phyloP scores from a whole-genome alignment of 768 basidiomycete genomes.

The Strobilomyces dryophilus region DNA sequence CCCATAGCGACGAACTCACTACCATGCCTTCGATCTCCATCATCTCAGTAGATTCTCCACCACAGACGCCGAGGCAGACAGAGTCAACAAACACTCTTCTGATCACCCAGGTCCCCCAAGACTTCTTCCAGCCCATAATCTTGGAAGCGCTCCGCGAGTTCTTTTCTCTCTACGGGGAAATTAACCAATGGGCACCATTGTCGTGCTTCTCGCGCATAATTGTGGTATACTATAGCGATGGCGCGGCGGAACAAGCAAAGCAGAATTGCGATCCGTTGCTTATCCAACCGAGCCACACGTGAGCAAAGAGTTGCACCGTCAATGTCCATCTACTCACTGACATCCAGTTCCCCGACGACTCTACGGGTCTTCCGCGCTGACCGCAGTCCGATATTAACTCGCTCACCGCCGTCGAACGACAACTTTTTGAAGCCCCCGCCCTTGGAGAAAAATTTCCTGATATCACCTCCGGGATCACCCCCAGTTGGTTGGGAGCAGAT shows the following conservation, averaged over 20 bases:
- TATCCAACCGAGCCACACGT: slow-evolving; percentile 53
- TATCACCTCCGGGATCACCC: slow-evolving; percentile 96
- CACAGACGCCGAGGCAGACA: background rate
- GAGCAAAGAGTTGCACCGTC: slow-evolving; percentile 24
- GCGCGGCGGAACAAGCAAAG: slow-evolving; percentile 67
- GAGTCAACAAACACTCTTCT: slow-evolving; percentile 77
- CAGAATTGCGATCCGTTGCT: slow-evolving; percentile 57
- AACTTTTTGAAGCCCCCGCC: slow-evolving; percentile 64
- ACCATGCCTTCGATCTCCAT: slow-evolving; percentile 29
- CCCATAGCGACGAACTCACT: slow-evolving; percentile 2
- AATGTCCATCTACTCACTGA: slow-evolving; percentile 6
- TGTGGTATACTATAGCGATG: slow-evolving; percentile 66
- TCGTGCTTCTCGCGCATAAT: slow-evolving; percentile 78
- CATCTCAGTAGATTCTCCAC: slow-evolving; percentile 12
- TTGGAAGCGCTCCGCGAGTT: slow-evolving; percentile 64
- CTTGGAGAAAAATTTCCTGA: slow-evolving; percentile 90
- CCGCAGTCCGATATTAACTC: slow-evolving; percentile 55
- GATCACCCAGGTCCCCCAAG: slow-evolving; percentile 69
- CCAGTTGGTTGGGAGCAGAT: slow-evolving; percentile 96
- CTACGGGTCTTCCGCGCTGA: slow-evolving; percentile 74
- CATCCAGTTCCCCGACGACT: slow-evolving; percentile 42
- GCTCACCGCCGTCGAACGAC: slow-evolving; percentile 25
- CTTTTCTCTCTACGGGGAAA: slow-evolving; percentile 72
- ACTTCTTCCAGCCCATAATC: slow-evolving; percentile 72
- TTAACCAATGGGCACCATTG: slow-evolving; percentile 91